phyloP scores from a whole-genome alignment of 176 grass and related monocot genomes.

The Calamus simplicifolius region DNA sequence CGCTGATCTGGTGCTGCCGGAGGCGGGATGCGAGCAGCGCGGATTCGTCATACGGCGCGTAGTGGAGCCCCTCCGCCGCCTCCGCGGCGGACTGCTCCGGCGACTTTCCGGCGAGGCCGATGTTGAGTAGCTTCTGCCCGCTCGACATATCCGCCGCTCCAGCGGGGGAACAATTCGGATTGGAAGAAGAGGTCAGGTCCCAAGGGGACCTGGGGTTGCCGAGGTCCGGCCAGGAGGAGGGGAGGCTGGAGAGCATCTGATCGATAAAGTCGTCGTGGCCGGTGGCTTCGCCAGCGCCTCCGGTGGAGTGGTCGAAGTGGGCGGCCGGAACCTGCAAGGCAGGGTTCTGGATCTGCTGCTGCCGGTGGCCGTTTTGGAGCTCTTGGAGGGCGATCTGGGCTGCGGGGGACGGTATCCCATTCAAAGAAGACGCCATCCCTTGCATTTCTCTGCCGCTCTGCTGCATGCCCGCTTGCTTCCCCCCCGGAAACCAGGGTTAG shows the following conservation, averaged over 20 bases:
- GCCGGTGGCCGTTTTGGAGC: conserved; percentile 13
- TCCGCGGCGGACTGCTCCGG: neutral
- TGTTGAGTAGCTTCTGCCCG: neutral
- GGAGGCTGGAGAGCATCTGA: conserved; percentile 84
- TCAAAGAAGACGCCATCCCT: conserved; percentile 25
- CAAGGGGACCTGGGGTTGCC: conserved; percentile 47
- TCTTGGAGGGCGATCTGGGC: conserved; percentile 39
- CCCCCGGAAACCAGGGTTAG: conserved; percentile 16
- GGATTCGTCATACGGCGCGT: conserved; percentile 47
- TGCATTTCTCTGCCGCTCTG: conserved; percentile 51
- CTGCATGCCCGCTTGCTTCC: conserved; percentile 24
- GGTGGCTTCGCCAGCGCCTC: conserved; percentile 10
- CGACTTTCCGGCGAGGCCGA: neutral
- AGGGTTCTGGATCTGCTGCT: conserved; percentile 6
- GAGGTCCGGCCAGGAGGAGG: conserved; percentile 60
- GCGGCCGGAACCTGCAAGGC: neutral
- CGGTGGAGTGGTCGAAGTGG: conserved; percentile 19
- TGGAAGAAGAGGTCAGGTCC: conserved; percentile 26
- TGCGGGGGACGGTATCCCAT: neutral
- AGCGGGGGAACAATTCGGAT: too few relatives aligned
- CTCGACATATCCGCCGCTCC: too few relatives aligned
- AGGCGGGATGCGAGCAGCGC: conserved; percentile 55
- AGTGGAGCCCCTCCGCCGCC: neutral
- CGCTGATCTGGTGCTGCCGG: conserved; percentile 78
- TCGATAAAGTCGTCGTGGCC: conserved; percentile 83